Evolutionary conservation across 2,329 filamentous ascomycete species (phyloP), one percentile per base, ranked within the genome.

Genomic region (Fusarium stilboides): DNA sequence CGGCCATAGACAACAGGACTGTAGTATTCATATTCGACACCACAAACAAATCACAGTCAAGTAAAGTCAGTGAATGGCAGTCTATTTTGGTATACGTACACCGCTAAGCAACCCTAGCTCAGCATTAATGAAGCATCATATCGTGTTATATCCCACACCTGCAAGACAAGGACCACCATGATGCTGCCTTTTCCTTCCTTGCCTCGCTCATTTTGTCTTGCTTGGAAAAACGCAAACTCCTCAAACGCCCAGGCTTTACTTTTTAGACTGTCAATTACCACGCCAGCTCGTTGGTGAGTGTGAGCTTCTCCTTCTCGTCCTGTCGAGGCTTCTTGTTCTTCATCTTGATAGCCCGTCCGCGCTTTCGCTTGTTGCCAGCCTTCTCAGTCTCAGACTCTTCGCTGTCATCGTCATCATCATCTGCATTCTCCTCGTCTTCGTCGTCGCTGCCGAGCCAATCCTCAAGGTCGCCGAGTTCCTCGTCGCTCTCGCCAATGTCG

Each of bases 361-460:
- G 83, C 82, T 87, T 86, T 73, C 85, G 80, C 80, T 87, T 87
- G 51, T 86, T 86, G 53, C 86, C 86, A 10, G 85, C 85, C 70
- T 86, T 85, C 28, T 86, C 84, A 8, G 82, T 82, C 34, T 88
- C 87, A 8, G 85, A 86, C 14, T 89, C 88, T 20, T 88, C 88
- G 42, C 84, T 85, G 44, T 85, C 85, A 7, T 88, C 87, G 6
- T 88, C 87, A 2, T 86, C 87, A 3, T 86, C 84, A 13, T 87
- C 87, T 4, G 88, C 87, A n/a, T 87, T 84, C 8, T 85, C 85
- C 8, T 87, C 85, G 4, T 86, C 86, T 2, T 86, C 86, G 7
- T 86, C 86, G 17, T 89, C 92, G 65, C 89, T 93, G 73, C 91
- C 94, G 50, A 98, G 85, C 95, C 95, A 98, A 77, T 98, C 95